Evolutionary conservation across 352 stramenopile genomes (phyloP).

Genomic region (Pythium volutum): DNA sequence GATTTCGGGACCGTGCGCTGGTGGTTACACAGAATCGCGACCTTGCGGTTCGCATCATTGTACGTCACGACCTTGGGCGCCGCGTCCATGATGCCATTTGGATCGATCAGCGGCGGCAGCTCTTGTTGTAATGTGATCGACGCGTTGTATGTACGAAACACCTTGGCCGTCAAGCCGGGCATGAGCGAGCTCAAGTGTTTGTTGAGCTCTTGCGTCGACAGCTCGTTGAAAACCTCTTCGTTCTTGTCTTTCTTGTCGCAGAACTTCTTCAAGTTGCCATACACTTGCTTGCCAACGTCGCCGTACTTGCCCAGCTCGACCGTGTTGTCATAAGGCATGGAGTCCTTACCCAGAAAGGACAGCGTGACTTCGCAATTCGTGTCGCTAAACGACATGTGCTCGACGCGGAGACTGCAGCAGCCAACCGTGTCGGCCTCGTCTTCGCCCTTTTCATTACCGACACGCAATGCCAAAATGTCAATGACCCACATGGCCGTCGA

Average conservation of each 20-base stretch:
- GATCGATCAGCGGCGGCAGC: conserved; percentile 71
- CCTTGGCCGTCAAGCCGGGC: conserved; percentile 98
- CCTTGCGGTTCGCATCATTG: conserved; percentile 99
- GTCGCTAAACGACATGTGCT: conserved; percentile 97
- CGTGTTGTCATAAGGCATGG: conserved; percentile 99
- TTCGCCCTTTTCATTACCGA: conserved; percentile 99
- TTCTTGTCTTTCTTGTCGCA: conserved; percentile 94
- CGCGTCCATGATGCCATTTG: conserved; percentile 58
- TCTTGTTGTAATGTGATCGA: conserved; percentile 98
- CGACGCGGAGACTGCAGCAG: conserved; percentile 98
- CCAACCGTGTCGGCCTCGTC: conserved; percentile 99
- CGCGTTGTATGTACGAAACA: conserved; percentile 99
- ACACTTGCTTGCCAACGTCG: conserved; percentile 90
- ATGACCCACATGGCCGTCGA: conserved; percentile 99
- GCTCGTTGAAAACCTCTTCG: conserved; percentile 98
- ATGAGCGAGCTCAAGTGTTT: conserved; percentile 98
- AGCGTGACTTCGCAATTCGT: conserved; percentile 95
- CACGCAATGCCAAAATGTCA: conserved; percentile 98
- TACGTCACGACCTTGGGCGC: conserved; percentile 96
- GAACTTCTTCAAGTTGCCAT: conserved; percentile 96
- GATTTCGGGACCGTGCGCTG: conserved; percentile 98
- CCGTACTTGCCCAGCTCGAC: conserved; percentile 94
- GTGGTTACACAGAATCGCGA: conserved; percentile 99
- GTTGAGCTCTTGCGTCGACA: conserved; percentile 97
- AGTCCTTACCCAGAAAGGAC: conserved; percentile 99